Evolutionary conservation across 108 stramenopile genomes (phyloP), one percentile per base, ranked within the genome.

Genomic region (Cyclostephanos invisitatus): DNA sequence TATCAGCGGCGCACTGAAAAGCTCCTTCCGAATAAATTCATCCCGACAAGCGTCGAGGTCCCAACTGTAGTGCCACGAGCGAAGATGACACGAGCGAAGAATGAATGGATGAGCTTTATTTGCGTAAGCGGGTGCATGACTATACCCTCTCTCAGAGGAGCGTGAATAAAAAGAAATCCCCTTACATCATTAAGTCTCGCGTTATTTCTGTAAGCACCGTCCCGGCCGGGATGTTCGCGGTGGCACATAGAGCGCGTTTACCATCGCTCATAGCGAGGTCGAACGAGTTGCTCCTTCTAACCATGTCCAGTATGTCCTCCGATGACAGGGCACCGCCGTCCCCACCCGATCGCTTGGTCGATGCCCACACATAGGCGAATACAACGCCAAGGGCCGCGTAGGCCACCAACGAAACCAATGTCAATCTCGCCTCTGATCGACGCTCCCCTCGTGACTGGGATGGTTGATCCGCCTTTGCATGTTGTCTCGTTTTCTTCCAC

Each of bases 41-140:
- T 66, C 65, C 38, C 65, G 27, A 15, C 27, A n/a, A 4, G 65
- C 65, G 25, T 66, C 65, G 14, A 49, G 50, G 25, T 66, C 65
- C 50, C 50, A 53, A n/a, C 44, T 46, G 44, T 46, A 46, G 44
- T 15, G 14, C 14, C 44, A 46, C 44, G 44, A 46, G 40, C 15
- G 15, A 46, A 46, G 44, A 46, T 15, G 44, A 46, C 44, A 15
- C 44, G 44, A 15, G 14, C 12, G 15, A 15, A 17, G 44, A 15
- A 46, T 46, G 3, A 46, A 46, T 14, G 3, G 17, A 46, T 46
- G 14, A 46, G 44, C 44, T 14, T 46, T 2, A 0, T 46, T 14
- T 15, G 15, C 40, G 9, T 3, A 3, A 46, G 14, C 15, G 14
- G 14, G 1, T 46, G 11, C 14, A 2, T 46, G 44, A 14, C 44